A percentile compares a stretch with the other conserved stretches of the same genome.
Evolutionary conservation across 208 protist genomes (phyloP).

Genomic region (Leishmania major): DNA sequence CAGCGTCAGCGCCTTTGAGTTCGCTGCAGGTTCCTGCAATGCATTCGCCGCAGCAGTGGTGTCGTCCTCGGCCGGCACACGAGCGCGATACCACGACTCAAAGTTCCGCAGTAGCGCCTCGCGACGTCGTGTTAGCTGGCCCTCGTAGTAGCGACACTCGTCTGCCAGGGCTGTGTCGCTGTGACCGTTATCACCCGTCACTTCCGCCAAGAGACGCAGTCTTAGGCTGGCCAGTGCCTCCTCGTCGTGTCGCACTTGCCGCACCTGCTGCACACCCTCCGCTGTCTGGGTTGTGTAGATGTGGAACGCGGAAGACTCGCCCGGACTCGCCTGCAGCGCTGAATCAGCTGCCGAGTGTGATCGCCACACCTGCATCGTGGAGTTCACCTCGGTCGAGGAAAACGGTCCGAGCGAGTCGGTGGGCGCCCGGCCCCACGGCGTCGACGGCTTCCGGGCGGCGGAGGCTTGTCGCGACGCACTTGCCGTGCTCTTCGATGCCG

Average conservation of each 20-base stretch:
- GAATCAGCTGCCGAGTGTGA: not conserved
- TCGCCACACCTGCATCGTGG: not conserved
- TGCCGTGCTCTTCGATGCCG: not conserved
- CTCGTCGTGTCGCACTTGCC: slow-evolving; percentile 8
- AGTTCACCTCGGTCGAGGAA: not conserved
- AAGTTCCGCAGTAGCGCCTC: slow-evolving; percentile 23
- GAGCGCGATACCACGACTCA: slow-evolving; percentile 19
- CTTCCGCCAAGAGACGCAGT: not conserved
- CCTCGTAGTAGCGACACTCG: not conserved
- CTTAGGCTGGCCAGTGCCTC: slow-evolving; percentile 4
- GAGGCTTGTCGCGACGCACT: not conserved
- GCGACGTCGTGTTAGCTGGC: slow-evolving; percentile 14
- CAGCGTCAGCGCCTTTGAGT: not conserved
- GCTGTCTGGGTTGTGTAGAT: slow-evolving; percentile 2
- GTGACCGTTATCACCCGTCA: not conserved
- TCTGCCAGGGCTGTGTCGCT: not conserved
- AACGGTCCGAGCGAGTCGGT: not conserved
- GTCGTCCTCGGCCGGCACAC: not conserved
- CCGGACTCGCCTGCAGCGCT: not conserved
- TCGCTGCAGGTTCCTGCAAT: not conserved
- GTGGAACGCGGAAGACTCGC: slow-evolving; percentile 14
- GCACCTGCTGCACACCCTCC: slow-evolving; percentile 20
- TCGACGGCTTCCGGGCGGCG: not conserved
- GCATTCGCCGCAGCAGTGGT: not conserved
- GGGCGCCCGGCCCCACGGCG: not conserved